A percentile compares a stretch with the other conserved stretches of the same genome.
phyloP scores from a whole-genome alignment of 2,329 filamentous ascomycete genomes.

The Colletotrichum chrysophilum region DNA sequence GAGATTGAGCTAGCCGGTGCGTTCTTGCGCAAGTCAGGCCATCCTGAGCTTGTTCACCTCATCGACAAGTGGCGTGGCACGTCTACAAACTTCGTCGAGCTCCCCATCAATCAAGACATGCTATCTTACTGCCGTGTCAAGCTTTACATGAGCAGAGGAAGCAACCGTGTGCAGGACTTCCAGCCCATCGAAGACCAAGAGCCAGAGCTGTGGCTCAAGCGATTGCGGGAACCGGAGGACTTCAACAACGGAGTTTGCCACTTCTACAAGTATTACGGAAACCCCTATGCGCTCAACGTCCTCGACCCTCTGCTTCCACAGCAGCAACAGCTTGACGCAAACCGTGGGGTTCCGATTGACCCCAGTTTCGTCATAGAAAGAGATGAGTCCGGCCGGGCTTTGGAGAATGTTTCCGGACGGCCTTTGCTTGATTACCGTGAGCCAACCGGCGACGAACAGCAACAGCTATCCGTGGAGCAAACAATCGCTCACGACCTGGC shows the following conservation, averaged over 20 bases:
- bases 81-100: conserved; percentile 25
- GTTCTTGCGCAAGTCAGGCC: conserved; percentile 22
- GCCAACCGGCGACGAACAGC: neutral
- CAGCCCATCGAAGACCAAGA: neutral
- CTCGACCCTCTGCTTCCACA: neutral
- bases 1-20: conserved; percentile 21
- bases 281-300: neutral
- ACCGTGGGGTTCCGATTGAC: neutral
- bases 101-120: conserved; percentile 29
- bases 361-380: neutral
- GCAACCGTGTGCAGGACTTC: neutral
- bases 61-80: conserved; percentile 23
- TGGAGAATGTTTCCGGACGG: neutral
- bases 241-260: neutral
- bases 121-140: neutral
- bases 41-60: neutral
- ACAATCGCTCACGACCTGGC: neutral
- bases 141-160: neutral
- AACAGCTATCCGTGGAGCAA: neutral
- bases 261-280: neutral
- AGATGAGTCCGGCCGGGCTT: neutral
- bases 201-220: neutral
- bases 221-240: neutral
- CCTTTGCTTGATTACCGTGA: neutral
- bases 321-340: neutral